Evolutionary conservation across 179 eudicot genomes (phyloP), one percentile per base, ranked within the genome.

Genomic region (Spergularia azorica): DNA sequence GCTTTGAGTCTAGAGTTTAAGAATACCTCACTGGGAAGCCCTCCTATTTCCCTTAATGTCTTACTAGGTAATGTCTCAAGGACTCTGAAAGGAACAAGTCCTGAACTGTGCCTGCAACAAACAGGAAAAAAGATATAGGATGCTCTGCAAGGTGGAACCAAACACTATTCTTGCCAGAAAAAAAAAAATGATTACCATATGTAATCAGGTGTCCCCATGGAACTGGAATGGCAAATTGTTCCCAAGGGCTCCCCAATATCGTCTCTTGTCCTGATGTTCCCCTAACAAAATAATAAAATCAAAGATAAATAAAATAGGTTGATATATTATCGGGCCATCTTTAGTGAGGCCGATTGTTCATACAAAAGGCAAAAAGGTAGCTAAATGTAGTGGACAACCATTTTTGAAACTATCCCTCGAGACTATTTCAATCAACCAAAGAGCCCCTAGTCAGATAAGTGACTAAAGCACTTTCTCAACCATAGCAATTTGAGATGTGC

Each of bases 131-230:
- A 16, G 67, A 36, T 65, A 73, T 50, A 8, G 21, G 46, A 41
- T 70, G 17, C 71, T 36, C 68, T 66, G 58, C 18, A 80, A 50
- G 56, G 56, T 73, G 21, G n/a, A 39, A 63, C 55, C 1, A 43
- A 41, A 60, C 21, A 43, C 18, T 54, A 4, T 21, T 1, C 8
- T 11, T 9, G 20, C 54, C 20, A 51, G 56, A 9, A 59, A 46
- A 63, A 8, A 17, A 41, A 43, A 43, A 26, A 58, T 26, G 59
- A 51, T 50, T 87, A 92, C 97, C 97, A 92, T 84, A 92, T 86
- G 77, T 88, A 92, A 82, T 92, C 97, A 75, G 88, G 91, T 52
- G 94, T 92, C 73, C 90, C 94, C 87, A 84, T 72, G 83, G 88
- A 90, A 74, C 58, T 79, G 50, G 90, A 88, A 82, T 90, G 97